These are phyloP conservation scores for Penicillium maclennaniae DNA, from an alignment of 495 filamentous ascomycete genomes.

Conservation along the genomic window DNA sequence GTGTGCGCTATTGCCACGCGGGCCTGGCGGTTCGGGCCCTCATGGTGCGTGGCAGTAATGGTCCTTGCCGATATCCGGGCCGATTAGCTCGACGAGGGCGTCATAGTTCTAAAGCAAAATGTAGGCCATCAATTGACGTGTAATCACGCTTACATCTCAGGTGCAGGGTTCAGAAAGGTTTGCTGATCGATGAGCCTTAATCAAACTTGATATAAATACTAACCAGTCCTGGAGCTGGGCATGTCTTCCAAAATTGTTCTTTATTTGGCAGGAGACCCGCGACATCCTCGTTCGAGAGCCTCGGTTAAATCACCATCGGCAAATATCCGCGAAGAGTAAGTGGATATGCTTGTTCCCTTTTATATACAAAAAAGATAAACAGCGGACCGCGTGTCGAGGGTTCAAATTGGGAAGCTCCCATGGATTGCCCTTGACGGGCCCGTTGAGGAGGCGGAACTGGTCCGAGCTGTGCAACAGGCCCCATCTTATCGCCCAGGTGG, in stretches of 20 bases:
- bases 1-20: not conserved
- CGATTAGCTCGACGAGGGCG: not conserved
- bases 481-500: not conserved
- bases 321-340: not conserved
- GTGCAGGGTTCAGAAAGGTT: not conserved
- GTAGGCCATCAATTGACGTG: not conserved
- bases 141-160: not conserved
- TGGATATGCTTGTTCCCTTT: slow-evolving; percentile 4
- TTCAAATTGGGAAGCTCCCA: not conserved
- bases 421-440: not conserved
- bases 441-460: not conserved
- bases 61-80: not conserved
- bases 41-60: slow-evolving; percentile 1
- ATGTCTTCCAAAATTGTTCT: not conserved
- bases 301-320: slow-evolving; percentile 1
- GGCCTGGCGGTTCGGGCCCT: too few species aligned
- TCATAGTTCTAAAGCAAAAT: not conserved
- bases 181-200: not conserved
- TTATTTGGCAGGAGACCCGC: not conserved
- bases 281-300: slow-evolving; percentile 4
- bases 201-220: not conserved
- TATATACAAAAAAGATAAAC: not conserved
- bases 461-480: not conserved
- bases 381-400: not conserved
- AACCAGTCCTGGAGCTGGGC: not conserved